These are phyloP conservation scores for Penicillium sp. DNA, from an alignment of 2,329 filamentous ascomycete species.

Conservation along the genomic window DNA sequence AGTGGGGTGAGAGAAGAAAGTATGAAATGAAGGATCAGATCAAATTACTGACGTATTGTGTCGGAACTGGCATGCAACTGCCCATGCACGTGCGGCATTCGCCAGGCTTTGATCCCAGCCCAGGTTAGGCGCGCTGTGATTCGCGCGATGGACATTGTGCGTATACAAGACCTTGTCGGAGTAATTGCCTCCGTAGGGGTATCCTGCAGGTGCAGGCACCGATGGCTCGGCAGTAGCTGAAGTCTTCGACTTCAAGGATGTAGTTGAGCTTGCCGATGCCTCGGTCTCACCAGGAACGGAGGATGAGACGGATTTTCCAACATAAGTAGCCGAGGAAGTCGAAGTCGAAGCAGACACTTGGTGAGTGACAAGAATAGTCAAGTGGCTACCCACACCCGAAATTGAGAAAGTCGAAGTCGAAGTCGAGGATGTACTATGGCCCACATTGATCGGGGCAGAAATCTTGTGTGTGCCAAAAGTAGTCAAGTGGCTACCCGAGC, in stretches of 20 bases:
- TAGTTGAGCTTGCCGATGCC: background rate
- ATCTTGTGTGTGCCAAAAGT: background rate
- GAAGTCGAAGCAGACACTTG: background rate
- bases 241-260: background rate
- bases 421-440: background rate
- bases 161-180: background rate
- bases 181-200: background rate
- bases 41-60: background rate
- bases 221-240: background rate
- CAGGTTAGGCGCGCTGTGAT: background rate
- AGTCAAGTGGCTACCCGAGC: background rate
- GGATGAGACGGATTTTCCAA: background rate
- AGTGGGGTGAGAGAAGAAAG: background rate
- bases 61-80: background rate
- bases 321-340: background rate
- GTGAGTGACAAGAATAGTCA: background rate
- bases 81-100: background rate
- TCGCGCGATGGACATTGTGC: background rate
- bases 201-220: background rate
- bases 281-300: background rate
- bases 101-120: background rate
- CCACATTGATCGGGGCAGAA: background rate
- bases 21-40: background rate
- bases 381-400: background rate
- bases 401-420: background rate